Base-by-base conservation (phyloP, 1,284 basidiomycete species). In the Boletus calvinii region DNA sequence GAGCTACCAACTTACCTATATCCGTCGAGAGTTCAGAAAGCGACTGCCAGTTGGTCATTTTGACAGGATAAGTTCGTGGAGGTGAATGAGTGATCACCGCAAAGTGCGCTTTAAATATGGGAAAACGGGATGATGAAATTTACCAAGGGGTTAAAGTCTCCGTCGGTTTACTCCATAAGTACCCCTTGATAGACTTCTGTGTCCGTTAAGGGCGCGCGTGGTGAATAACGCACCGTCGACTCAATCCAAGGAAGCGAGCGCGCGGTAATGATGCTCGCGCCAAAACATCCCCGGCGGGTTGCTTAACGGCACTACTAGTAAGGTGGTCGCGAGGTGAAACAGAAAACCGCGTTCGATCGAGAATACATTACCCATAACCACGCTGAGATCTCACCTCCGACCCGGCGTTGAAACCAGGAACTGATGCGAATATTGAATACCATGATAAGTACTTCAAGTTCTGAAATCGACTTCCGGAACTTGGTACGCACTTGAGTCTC, bases 21-120 rank as follows among this genome's bases (percentile, higher is more conserved):
- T 67, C 68, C 8, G 34, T 52, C 17, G 55, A 61, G 37, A 68
- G 53, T 43, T 65, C 57, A 6, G 55, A 40, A 30, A 50, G 47
- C 4, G 65, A 67, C 34, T 68, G 54, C 65, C 68, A 71, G 34
- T 59, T 40, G 22, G 50, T 48, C 67, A 67, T 70, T 31, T 55
- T 39, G 48, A 42, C 15, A 15, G 40, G 48, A 45, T 22, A 13
- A 10, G 24, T 37, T 36, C 26, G 44, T 26, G 34, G 35, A 41
- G 24, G 36, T 26, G 30, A 48, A 60, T 4, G 37, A 62, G 26
- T 44, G 45, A 22, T 22, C 22, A 22, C 24, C 37, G 30, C 35
- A n/a, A 48, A 39, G n/a, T 18, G 35, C 11, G 24, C 38, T 48
- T 47, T 13, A 37, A 46, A 46, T 8, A 34, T 47, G 41, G 48